Percentiles rank a stretch among this genome's conserved stretches.
Conservation (phyloP, 257 asterid genomes). For the Solanum gracilifrons region DNA sequence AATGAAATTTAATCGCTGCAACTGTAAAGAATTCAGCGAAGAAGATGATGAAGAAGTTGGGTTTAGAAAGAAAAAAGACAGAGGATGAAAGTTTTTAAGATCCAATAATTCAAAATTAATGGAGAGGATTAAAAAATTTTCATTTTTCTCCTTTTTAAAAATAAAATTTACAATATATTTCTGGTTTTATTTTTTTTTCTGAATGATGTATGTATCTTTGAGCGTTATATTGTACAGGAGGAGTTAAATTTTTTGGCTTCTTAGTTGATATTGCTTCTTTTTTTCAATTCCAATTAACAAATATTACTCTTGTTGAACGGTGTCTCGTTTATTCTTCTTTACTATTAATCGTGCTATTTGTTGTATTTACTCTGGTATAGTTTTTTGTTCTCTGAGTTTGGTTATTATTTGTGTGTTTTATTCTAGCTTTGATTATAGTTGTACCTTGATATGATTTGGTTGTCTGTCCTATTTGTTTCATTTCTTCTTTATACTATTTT, state of each 20-base stretch:
- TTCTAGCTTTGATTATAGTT: too few species aligned
- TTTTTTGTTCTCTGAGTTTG: too few species aligned
- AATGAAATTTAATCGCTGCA: not conserved
- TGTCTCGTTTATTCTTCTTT: too few species aligned
- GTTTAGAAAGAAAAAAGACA: not conserved
- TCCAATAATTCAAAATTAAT: not conserved
- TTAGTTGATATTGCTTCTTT: not conserved
- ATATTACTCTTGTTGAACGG: too few species aligned
- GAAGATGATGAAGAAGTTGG: not conserved
- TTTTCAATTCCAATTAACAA: not conserved
- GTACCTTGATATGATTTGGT: too few species aligned
- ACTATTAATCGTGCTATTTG: too few species aligned
- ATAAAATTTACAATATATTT: not conserved
- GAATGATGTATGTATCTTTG: not conserved
- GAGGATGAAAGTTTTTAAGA: not conserved
- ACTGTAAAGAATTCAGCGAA: conserved; percentile 2
- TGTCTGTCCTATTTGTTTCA: accelerated
- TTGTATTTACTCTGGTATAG: too few species aligned
- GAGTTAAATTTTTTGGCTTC: not conserved
- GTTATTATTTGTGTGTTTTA: too few species aligned
- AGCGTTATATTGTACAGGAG: not conserved
- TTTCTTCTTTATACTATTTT: too few species aligned
- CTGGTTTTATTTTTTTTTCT: not conserved
- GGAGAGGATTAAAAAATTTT: not conserved
- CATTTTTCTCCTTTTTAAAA: not conserved